These are phyloP conservation scores for Fusarium chlamydosporum DNA, from an alignment of 2,329 filamentous ascomycete species.

Conservation along the genomic window DNA sequence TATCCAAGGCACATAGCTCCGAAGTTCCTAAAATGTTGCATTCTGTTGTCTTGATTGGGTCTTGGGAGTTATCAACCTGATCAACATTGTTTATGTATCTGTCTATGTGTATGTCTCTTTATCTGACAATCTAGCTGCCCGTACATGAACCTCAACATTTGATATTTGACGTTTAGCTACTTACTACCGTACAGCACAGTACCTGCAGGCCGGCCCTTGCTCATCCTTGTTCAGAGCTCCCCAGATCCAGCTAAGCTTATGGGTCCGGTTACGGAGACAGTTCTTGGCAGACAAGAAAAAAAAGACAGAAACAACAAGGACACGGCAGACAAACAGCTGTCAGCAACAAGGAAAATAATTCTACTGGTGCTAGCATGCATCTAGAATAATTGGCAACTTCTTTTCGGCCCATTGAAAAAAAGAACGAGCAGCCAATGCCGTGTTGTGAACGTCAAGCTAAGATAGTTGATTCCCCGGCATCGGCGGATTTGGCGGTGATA, in stretches of 20 bases:
- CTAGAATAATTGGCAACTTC: constrained; percentile 30
- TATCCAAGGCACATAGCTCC: constrained; percentile 19
- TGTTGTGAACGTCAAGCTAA: constrained; percentile 17
- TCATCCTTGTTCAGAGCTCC: constrained; percentile 34
- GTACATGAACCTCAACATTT: neutral
- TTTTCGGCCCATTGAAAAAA: constrained; percentile 29
- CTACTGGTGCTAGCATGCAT: constrained; percentile 32
- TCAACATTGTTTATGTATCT: neutral
- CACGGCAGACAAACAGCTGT: constrained; percentile 21
- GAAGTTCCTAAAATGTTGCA: constrained; percentile 4
- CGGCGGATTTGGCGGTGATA: constrained; percentile 15
- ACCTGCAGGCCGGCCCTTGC: constrained; percentile 11
- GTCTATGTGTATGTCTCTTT: neutral
- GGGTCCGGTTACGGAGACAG: constrained; percentile 35
- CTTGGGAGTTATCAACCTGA: neutral
- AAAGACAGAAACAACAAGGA: constrained; percentile 8
- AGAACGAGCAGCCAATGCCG: constrained; percentile 17
- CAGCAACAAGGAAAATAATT: constrained; percentile 33
- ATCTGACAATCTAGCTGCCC: neutral
- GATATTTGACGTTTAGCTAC: neutral
- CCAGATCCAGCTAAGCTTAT: constrained; percentile 38
- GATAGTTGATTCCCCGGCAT: constrained; percentile 23
- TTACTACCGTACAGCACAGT: neutral
- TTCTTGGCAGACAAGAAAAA: neutral
- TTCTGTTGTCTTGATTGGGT: constrained; percentile 4